Evolutionary conservation across 176 grass and related monocot genomes (phyloP), one percentile per base, ranked within the genome.

Genomic region (Oryza glumipatula): DNA sequence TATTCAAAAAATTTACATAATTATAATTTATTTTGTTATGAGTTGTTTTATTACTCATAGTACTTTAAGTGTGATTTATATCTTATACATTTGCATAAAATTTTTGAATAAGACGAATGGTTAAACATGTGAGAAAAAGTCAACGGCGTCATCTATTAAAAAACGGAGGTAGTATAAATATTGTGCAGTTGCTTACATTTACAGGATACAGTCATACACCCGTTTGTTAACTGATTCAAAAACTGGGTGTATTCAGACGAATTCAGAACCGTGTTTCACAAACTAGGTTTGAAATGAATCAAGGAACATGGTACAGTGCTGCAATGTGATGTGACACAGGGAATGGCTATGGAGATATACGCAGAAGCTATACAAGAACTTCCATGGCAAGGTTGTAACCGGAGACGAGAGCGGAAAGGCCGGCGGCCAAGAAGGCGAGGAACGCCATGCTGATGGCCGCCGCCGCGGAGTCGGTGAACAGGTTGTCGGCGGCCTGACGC

Each of bases 361-460:
- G 51, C 2, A 54, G 39, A 41, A 65, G 46, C 78, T 97, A 97
- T 19, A 79, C 79, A 56, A 90, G 73, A 79, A 52, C 86, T 75
- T 88, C 80, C 11, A 80, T 65, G 35, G 84, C 86, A 48, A 97
- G 84, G 65, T 67, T 93, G 85, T 93, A 93, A 58, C 92, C 89
- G 41, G 95, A 94, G 36, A 90, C 36, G 44, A 95, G 76, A 68
- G 95, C 82, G 14, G 91, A 91, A 11, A 91, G 35, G 16, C 84
- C 76, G 47, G 94, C 68, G 80, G 87, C 82, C 35, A 88, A 9
- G 76, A 98, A 98, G 16, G 84, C 84, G 67, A 91, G 86, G 86
- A 98, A 92, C 22, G 90, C n/a, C 87, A 90, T 88, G 87, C 91
- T 85, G 66, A 95, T 93, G 67, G 95, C 71, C 4, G 85, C 92